Conservation (phyloP, 2,329 filamentous ascomycete genomes). For the Colletotrichum sp. region DNA sequence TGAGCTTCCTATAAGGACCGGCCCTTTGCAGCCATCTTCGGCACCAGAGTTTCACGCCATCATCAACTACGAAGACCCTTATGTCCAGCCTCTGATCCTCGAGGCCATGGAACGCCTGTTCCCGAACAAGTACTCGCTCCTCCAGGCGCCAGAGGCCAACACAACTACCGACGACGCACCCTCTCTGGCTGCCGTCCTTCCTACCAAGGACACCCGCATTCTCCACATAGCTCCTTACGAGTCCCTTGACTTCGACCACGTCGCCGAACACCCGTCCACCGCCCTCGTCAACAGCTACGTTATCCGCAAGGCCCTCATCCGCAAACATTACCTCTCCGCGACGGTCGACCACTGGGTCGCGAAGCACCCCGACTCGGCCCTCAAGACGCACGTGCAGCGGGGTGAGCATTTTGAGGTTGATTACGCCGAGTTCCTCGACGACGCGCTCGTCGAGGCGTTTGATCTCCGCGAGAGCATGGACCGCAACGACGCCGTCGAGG, state of each 20-base stretch:
- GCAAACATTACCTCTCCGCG: conserved; percentile 90
- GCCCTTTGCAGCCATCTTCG: conserved; percentile 23
- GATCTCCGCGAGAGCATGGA: conserved; percentile 82
- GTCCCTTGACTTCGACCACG: conserved; percentile 80
- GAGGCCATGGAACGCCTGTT: conserved; percentile 71
- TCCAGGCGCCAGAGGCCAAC: conserved; percentile 56
- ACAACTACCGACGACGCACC: conserved; percentile 31
- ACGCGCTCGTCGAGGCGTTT: conserved; percentile 88
- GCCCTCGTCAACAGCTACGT: conserved; percentile 87
- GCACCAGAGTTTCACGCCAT: conserved; percentile 61
- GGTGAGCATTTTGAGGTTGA: conserved; percentile 92
- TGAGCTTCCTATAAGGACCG: conserved; percentile 4
- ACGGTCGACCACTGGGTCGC: conserved; percentile 86
- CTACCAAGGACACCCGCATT: conserved; percentile 46
- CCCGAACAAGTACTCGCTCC: conserved; percentile 52
- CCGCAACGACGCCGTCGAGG: conserved; percentile 53
- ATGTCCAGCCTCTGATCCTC: conserved; percentile 86
- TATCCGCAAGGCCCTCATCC: conserved; percentile 93
- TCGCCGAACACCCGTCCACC: conserved; percentile 64
- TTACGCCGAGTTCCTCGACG: conserved; percentile 95
- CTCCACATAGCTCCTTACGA: conserved; percentile 91
- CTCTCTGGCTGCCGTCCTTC: conserved; percentile 40
- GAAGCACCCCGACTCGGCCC: conserved; percentile 76
- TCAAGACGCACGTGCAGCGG: conserved; percentile 75
- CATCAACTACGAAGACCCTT: conserved; percentile 84